Percentiles rank a stretch among this genome's conserved stretches.
phyloP scores from a whole-genome alignment of 1,284 basidiomycete species.

The Hypsizygus ulmarius region DNA sequence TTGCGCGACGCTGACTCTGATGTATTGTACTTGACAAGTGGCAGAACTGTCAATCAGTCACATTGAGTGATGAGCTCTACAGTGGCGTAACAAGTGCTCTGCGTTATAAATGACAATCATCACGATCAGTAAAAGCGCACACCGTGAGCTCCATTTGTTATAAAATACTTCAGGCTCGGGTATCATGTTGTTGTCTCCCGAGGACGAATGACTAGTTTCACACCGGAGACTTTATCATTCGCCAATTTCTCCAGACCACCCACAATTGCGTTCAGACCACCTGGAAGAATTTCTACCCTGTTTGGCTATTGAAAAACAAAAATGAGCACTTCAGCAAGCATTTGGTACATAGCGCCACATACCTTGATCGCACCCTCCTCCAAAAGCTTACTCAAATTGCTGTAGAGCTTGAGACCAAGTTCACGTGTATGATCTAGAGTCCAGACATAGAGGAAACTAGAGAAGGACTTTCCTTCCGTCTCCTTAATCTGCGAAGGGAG shows the following conservation, averaged over 20 bases:
- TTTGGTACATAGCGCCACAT: not conserved
- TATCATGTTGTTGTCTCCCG: constrained; percentile 34
- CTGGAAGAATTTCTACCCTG: constrained; percentile 40
- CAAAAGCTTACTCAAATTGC: constrained; percentile 12
- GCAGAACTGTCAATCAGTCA: not conserved
- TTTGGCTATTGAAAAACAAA: constrained; percentile 31
- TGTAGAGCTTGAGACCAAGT: constrained; percentile 13
- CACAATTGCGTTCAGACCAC: constrained; percentile 44
- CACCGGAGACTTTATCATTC: constrained; percentile 41
- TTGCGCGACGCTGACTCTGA: too few relatives aligned
- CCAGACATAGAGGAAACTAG: constrained; percentile 5
- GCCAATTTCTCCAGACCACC: constrained; percentile 42
- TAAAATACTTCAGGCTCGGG: not conserved
- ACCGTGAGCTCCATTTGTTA: not conserved
- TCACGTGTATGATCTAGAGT: constrained; percentile 11
- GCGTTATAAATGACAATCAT: too few relatives aligned
- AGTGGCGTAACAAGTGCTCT: too few relatives aligned
- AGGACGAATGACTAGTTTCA: constrained; percentile 50
- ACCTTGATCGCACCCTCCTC: constrained; percentile 21
- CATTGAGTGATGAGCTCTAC: too few relatives aligned
- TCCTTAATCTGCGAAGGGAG: constrained; percentile 3
- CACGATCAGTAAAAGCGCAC: not conserved
- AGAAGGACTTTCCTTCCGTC: constrained; percentile 6
- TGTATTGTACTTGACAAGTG: too few relatives aligned
- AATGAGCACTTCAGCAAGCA: not conserved